Conservation (phyloP, 1,284 basidiomycete species). For the Melanopsichium pennsylvanicum region DNA sequence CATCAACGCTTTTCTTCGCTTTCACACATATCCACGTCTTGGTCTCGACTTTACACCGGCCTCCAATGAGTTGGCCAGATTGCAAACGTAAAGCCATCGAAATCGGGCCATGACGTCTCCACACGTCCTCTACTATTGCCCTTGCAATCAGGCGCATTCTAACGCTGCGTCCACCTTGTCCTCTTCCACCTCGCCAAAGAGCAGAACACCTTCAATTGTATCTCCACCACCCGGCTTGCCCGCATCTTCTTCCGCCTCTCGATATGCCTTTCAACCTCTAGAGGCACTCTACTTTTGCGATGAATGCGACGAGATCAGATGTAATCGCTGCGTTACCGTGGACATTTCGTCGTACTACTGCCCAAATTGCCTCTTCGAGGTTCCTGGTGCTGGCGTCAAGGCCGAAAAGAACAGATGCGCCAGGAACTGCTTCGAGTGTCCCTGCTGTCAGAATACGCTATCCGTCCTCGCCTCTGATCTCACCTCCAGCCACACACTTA, state of each 20-base stretch:
- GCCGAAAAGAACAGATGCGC: constrained; percentile 98
- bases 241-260: constrained; percentile 33
- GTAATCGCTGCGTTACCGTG: constrained; percentile 86
- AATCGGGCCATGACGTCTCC: constrained; percentile 13
- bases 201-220: neutral
- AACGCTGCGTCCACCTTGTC: constrained; percentile 5
- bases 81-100: neutral
- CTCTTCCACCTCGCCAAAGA: constrained; percentile 1
- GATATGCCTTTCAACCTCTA: constrained; percentile 72
- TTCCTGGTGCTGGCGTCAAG: constrained; percentile 92
- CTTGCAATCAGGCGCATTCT: constrained; percentile 17
- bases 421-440: constrained; percentile 95
- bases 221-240: constrained; percentile 31
- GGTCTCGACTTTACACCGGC: too few relatives aligned
- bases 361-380: constrained; percentile 98
- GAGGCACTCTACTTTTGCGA: constrained; percentile 94
- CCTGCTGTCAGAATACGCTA: constrained; percentile 85
- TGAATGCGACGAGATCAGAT: constrained; percentile 93
- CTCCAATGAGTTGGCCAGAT: too few relatives aligned
- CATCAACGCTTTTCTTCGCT: too few relatives aligned
- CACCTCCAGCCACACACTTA: constrained; percentile 51
- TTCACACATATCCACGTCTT: too few relatives aligned
- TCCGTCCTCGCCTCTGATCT: constrained; percentile 87
- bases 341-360: constrained; percentile 98
- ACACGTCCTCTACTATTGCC: constrained; percentile 43